Evolutionary conservation across 331 rosid species (phyloP), one percentile per base, ranked within the genome.

Genomic region (Prunus yedoensis): DNA sequence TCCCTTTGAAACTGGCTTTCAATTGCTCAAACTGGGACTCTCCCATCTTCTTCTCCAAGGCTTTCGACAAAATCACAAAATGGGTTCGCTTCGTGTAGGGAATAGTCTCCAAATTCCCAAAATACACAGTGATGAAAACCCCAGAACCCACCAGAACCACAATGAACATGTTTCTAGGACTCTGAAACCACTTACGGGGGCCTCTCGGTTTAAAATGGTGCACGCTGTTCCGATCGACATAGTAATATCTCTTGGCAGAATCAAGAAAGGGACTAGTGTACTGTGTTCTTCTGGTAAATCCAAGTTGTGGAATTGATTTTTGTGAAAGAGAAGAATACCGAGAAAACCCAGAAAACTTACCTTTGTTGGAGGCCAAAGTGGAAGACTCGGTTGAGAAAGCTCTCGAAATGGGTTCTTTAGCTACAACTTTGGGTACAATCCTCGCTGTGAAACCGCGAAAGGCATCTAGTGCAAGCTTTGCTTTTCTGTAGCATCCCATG

Each of bases 71-170:
- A 16, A 94, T 88, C 74, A 94, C 85, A 23, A 86, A 87, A 81
- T 91, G 98, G 2, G 80, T 86, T 52, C 96, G 65, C 38, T 91
- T 91, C 13, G 96, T 91, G 51, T 90, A 94, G 2, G 96, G 97
- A 66, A 94, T 77, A 8, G 94, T 81, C 80, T 94, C 98, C 32
- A 78, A 69, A 58, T 82, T 90, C 80, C 93, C 94, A 75, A 74
- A 89, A 65, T 88, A 89, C 32, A 82, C 81, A 15, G 93, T 84
- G 11, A 87, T 28, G 9, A 83, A 53, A 76, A 83, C 79, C 78
- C 94, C 98, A 12, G 91, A 87, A 76, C 97, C 88, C 77, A 79
- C 77, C 11, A 86, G 2, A 41, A 84, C 81, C 30, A 83, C 91
- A 61, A 88, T 47, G 50, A 89, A 72, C n/a, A 88, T 82, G 7